Base-by-base conservation (phyloP, 768 basidiomycete species). In the Psilocybe azurescens region DNA sequence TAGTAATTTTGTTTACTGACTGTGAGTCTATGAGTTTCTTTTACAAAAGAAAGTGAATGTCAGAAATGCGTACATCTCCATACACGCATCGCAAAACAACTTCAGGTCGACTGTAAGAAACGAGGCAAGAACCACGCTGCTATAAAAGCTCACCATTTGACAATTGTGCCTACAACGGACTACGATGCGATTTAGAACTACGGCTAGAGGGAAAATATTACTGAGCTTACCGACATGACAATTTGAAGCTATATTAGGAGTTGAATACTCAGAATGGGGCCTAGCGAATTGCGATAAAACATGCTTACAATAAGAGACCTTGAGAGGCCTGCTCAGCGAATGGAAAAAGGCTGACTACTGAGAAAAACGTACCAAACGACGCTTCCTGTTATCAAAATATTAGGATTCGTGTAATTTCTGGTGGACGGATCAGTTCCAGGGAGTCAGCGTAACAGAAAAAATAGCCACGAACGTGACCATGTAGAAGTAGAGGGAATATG, bases 11-110 rank as follows among this genome's bases (percentile, higher is more conserved):
- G 74, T 46, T 84, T 76, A 74, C 87, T 88, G 67, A 89, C 87
- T 88, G 61, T 32, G 56, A 9, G 28, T 52, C 20, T 55, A 60
- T 16, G 14, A 52, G 57, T 30, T 33, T 65, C 14, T 64, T 33
- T 48, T 53, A 47, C 18, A 24, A 14, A 55, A 57, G 10, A 29
- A 41, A 46, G 56, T 5, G 32, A 33, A 10, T 36, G 39, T 18
- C 41, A 9, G 7, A 60, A 24, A n/a, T 16, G 52, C 75, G 65
- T 71, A 87, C 87, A 89, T 72, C 86, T 73, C 86, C 86, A 89
- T 11, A 88, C 86, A 13, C 87, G 83, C 73, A 87, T 75, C 1
- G 84, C 78, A 60, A 87, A 89, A 53, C 80, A 78, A 41, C 86
- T 88, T 54, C 7, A 52, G 14, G 49, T 2, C 24, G 36, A 56